These are phyloP conservation scores for Cryptococcus sp. DNA, from an alignment of 1,284 basidiomycete genomes.

Conservation along the genomic window DNA sequence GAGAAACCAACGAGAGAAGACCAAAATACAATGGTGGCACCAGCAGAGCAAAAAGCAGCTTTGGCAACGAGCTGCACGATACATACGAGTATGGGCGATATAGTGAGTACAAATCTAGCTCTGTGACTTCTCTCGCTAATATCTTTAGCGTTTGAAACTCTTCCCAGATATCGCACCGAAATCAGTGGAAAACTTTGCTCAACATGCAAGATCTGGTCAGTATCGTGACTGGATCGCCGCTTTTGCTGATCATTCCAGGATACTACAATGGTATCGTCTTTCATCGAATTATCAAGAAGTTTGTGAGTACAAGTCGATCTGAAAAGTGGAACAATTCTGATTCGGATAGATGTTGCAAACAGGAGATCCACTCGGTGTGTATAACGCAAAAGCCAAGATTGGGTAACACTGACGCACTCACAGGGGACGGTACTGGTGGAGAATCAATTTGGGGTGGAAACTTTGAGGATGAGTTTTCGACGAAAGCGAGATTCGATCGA, in stretches of 20 bases:
- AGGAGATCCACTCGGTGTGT: slow-evolving; percentile 70
- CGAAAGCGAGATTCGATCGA: slow-evolving; percentile 85
- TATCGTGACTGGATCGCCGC: not conserved
- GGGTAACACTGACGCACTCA: not conserved
- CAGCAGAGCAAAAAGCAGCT: slow-evolving; percentile 53
- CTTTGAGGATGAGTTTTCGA: slow-evolving; percentile 94
- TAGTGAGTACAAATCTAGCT: slow-evolving; percentile 46
- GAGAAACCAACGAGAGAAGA: slow-evolving; percentile 96
- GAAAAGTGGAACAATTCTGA: slow-evolving; percentile 6
- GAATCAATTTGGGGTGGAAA: slow-evolving; percentile 88
- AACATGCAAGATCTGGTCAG: slow-evolving; percentile 67
- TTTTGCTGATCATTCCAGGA: slow-evolving; percentile 45
- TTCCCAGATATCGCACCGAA: slow-evolving; percentile 90
- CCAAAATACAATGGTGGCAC: slow-evolving; percentile 75
- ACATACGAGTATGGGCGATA: slow-evolving; percentile 93
- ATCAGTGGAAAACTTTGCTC: slow-evolving; percentile 96
- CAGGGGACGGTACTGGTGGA: slow-evolving; percentile 94
- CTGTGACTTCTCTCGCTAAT: not conserved
- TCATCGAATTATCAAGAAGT: slow-evolving; percentile 97
- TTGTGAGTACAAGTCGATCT: slow-evolving; percentile 51
- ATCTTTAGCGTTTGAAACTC: slow-evolving; percentile 62
- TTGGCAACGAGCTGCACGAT: slow-evolving; percentile 69
- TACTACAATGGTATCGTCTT: slow-evolving; percentile 95
- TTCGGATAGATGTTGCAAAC: slow-evolving; percentile 80
- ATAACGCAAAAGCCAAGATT: not conserved